Evolutionary conservation across 192 early-diverging fungal species (phyloP).

Genomic region (Chytriomyces confervae): DNA sequence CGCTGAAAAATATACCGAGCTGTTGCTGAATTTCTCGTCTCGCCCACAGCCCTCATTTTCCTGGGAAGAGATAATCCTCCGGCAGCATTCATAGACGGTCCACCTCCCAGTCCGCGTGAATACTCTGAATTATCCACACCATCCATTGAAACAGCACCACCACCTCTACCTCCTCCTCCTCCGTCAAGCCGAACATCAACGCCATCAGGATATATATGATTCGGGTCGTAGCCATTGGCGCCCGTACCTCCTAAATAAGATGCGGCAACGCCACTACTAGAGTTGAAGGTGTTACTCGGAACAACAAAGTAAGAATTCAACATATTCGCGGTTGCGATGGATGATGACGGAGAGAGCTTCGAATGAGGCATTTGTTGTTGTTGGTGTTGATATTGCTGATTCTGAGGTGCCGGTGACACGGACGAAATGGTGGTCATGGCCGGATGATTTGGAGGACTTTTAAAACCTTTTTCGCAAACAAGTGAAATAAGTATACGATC

Average conservation of each 20-base stretch:
- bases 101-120: background rate
- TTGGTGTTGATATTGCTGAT: background rate
- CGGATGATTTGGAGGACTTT: constrained; percentile 3
- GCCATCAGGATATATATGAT: constrained; percentile 18
- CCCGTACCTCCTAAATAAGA: constrained; percentile 23
- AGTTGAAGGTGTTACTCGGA: constrained; percentile 8
- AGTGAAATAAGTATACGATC: background rate
- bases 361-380: background rate
- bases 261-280: background rate
- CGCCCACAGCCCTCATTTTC: constrained; percentile 20
- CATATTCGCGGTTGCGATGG: constrained; percentile 34
- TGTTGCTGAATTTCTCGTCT: background rate
- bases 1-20: constrained; percentile 3
- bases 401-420: background rate
- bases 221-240: constrained; percentile 2
- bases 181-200: constrained; percentile 7
- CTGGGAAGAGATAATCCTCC: background rate
- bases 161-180: background rate
- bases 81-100: background rate
- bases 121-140: no score
- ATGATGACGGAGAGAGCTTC: background rate
- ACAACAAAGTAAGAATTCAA: constrained; percentile 56
- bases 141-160: no score
- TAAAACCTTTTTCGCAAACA: background rate
- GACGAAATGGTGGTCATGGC: background rate